A percentile compares a stretch with the other conserved stretches of the same genome.
Evolutionary conservation across 106 monocot genomes (phyloP).

Genomic region (Dendrobium catenatum): DNA sequence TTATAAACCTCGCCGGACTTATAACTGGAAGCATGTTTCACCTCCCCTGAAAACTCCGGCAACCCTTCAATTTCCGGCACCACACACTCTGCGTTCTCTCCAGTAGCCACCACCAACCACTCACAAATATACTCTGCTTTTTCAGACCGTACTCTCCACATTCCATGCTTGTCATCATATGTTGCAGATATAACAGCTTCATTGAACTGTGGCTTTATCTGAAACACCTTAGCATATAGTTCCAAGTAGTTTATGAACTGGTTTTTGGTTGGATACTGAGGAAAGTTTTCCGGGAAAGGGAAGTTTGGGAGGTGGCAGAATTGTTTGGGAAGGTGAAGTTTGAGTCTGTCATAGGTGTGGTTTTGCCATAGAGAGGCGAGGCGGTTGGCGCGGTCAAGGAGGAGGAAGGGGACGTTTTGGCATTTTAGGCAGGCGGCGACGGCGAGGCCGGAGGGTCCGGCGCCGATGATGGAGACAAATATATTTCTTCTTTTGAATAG

Average conservation of each 20-base stretch:
- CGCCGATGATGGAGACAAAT: slow-evolving; percentile 57
- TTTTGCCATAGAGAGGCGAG: slow-evolving; percentile 60
- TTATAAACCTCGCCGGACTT: slow-evolving; percentile 35
- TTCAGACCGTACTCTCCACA: slow-evolving; percentile 35
- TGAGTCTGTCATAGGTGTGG: slow-evolving; percentile 35
- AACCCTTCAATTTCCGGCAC: slow-evolving; percentile 39
- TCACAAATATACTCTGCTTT: slow-evolving; percentile 47
- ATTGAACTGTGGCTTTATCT: slow-evolving; percentile 37
- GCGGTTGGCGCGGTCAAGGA: slow-evolving; percentile 50
- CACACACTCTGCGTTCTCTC: slow-evolving; percentile 43
- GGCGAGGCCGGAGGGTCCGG: slow-evolving; percentile 51
- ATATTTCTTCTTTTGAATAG: slow-evolving; percentile 18
- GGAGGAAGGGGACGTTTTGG: slow-evolving; percentile 38
- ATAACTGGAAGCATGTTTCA: slow-evolving; percentile 37
- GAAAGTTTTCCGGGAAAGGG: slow-evolving; percentile 28
- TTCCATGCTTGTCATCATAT: slow-evolving; percentile 25
- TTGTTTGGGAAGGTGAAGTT: slow-evolving; percentile 18
- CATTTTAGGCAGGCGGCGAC: slow-evolving; percentile 39
- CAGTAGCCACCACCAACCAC: slow-evolving; percentile 57
- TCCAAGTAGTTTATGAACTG: slow-evolving; percentile 54
- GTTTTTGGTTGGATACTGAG: slow-evolving; percentile 36
- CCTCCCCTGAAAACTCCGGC: slow-evolving; percentile 17
- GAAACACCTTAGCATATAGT: slow-evolving; percentile 26
- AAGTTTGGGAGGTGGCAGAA: slow-evolving; percentile 19
- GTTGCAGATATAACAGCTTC: slow-evolving; percentile 34